Evolutionary conservation across 2,329 filamentous ascomycete species (phyloP).

Genomic region (Cytospora chrysosperma): DNA sequence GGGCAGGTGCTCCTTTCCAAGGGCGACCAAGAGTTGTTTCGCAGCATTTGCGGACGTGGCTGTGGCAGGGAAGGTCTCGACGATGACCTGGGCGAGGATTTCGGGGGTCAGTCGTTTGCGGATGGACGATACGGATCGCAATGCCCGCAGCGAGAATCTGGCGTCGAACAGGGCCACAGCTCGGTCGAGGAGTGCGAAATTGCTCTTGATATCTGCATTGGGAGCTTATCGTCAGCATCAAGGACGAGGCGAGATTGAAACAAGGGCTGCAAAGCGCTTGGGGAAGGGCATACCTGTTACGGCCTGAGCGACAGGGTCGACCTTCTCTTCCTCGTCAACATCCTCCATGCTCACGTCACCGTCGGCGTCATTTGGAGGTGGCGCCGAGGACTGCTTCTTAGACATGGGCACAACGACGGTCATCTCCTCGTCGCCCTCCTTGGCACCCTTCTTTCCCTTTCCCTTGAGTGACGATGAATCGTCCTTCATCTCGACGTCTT

Average conservation of each 20-base stretch:
- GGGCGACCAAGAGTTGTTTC: constrained; percentile 66
- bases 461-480: constrained; percentile 52
- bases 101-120: constrained; percentile 86
- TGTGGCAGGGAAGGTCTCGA: constrained; percentile 70
- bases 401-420: constrained; percentile 76
- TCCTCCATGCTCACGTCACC: constrained; percentile 72
- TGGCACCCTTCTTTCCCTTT: constrained; percentile 62
- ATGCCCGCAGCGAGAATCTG: constrained; percentile 88
- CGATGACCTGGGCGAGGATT: constrained; percentile 76
- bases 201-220: constrained; percentile 82
- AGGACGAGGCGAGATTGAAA: not conserved
- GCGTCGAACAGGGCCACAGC: constrained; percentile 92
- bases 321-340: constrained; percentile 53
- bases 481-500: constrained; percentile 70
- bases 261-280: not conserved
- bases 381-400: constrained; percentile 62
- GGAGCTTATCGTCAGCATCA: constrained; percentile 8
- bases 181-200: constrained; percentile 87
- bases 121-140: constrained; percentile 92
- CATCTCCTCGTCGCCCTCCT: constrained; percentile 76
- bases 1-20: constrained; percentile 65
- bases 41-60: constrained; percentile 63
- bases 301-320: constrained; percentile 60
- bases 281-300: constrained; percentile 52
- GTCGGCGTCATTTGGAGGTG: constrained; percentile 59